phyloP scores from a whole-genome alignment of 1,284 basidiomycete species.

The Amylostereum areolatum region DNA sequence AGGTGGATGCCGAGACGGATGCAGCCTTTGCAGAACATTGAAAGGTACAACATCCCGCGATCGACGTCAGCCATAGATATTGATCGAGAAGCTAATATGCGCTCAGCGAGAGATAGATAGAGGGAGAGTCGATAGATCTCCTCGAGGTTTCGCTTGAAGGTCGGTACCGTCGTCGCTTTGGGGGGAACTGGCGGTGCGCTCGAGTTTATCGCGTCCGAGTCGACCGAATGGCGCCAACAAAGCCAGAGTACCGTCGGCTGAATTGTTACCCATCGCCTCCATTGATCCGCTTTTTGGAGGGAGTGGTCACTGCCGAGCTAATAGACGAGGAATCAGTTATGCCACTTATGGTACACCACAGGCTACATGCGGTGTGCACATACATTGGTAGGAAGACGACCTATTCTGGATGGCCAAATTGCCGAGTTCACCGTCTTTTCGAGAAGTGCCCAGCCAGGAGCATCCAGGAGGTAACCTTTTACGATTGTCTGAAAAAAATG shows the following conservation, averaged over 20 bases:
- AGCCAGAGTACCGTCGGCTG: slow-evolving; percentile 24
- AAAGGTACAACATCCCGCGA: slow-evolving; percentile 18
- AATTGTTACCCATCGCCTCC: slow-evolving; percentile 20
- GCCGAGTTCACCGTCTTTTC: slow-evolving; percentile 20
- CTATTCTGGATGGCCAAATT: slow-evolving; percentile 25
- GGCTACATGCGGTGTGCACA: slow-evolving; percentile 7
- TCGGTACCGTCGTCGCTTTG: too few relatives aligned
- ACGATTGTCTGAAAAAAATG: too few relatives aligned
- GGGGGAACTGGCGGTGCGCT: slow-evolving; percentile 9
- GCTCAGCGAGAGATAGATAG: too few relatives aligned
- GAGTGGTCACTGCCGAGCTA: too few relatives aligned
- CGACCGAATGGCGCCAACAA: slow-evolving; percentile 18
- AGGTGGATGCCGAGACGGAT: slow-evolving; percentile 13
- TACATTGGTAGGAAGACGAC: slow-evolving; percentile 24
- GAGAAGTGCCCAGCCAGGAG: too few relatives aligned
- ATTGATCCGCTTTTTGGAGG: slow-evolving; percentile 32
- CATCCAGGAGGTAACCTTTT: too few relatives aligned
- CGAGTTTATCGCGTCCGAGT: slow-evolving; percentile 16
- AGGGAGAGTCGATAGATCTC: too few relatives aligned
- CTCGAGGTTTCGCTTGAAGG: too few relatives aligned
- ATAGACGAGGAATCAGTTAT: slow-evolving; percentile 18
- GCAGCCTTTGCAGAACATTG: slow-evolving; percentile 15
- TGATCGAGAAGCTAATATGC: background rate
- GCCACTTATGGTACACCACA: slow-evolving; percentile 19
- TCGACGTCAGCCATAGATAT: slow-evolving; percentile 22